These are phyloP conservation scores for Macaranga tanarius DNA, from an alignment of 441 rosid genomes.

Conservation along the genomic window DNA sequence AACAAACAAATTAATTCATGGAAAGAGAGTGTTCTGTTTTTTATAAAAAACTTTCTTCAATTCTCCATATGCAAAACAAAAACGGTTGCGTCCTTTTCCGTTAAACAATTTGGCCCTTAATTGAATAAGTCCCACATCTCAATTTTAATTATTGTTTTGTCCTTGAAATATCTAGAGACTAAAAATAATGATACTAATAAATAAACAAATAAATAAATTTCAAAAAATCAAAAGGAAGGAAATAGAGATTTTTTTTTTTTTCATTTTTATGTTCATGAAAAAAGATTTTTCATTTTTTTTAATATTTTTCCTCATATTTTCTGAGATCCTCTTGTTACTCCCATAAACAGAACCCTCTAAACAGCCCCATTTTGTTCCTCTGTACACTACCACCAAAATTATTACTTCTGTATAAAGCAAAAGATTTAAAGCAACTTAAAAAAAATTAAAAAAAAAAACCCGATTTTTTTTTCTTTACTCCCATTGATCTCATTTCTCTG, in stretches of 20 bases:
- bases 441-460: background rate
- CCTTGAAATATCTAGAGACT: background rate
- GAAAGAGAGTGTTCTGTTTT: background rate
- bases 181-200: background rate
- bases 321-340: background rate
- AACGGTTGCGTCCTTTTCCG: background rate
- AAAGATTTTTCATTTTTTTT: background rate
- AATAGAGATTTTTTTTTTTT: background rate
- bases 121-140: background rate
- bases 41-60: background rate
- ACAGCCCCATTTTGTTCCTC: slow-evolving; percentile 14
- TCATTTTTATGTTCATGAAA: background rate
- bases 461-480: background rate
- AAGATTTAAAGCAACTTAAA: slow-evolving; percentile 20
- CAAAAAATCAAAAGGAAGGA: too few relatives aligned
- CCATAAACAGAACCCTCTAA: too few relatives aligned
- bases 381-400: slow-evolving; percentile 48
- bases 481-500: background rate
- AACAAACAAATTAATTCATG: background rate
- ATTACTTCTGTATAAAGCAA: slow-evolving; percentile 30
- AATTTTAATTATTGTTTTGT: background rate
- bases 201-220: background rate
- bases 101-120: background rate
- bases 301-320: background rate
- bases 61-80: slow-evolving; percentile 12